Evolutionary conservation across 768 basidiomycete genomes (phyloP).

Genomic region (Antrodiella citrinella): DNA sequence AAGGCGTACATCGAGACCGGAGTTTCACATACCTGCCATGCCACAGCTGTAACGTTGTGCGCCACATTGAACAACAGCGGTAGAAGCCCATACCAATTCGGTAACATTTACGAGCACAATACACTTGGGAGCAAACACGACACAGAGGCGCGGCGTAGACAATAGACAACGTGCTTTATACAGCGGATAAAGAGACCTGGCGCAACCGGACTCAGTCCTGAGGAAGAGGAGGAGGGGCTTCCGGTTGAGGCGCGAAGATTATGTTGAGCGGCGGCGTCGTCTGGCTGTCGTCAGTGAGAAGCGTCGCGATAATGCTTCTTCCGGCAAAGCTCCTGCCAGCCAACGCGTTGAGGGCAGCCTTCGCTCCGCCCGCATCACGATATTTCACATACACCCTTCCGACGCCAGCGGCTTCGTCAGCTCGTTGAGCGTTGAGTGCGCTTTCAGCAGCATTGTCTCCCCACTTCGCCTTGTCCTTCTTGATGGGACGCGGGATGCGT

Average conservation of each 20-base stretch:
- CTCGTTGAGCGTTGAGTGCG: slow-evolving; percentile 57
- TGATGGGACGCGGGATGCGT: slow-evolving; percentile 81
- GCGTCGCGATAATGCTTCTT: slow-evolving; percentile 78
- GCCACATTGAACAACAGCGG: background rate
- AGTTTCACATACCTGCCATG: no score
- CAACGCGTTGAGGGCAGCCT: slow-evolving; percentile 70
- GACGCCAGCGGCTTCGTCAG: slow-evolving; percentile 87
- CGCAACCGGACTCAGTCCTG: slow-evolving; percentile 12
- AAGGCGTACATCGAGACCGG: background rate
- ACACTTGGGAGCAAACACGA: no score
- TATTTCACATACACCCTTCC: slow-evolving; percentile 96
- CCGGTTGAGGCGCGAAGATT: slow-evolving; percentile 80
- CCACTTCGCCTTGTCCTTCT: slow-evolving; percentile 81
- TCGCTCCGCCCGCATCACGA: slow-evolving; percentile 48
- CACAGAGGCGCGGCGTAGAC: background rate
- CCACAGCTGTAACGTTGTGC: no score
- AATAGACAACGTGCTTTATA: background rate
- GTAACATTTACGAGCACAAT: no score
- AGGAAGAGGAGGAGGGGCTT: slow-evolving; percentile 73
- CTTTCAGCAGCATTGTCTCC: slow-evolving; percentile 54
- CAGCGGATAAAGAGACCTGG: background rate
- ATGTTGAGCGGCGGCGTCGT: slow-evolving; percentile 75
- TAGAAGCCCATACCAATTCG: no score
- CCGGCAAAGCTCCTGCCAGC: slow-evolving; percentile 88
- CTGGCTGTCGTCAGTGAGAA: slow-evolving; percentile 77